Base-by-base conservation (phyloP, 257 asterid species). In the Perilla frutescens region DNA sequence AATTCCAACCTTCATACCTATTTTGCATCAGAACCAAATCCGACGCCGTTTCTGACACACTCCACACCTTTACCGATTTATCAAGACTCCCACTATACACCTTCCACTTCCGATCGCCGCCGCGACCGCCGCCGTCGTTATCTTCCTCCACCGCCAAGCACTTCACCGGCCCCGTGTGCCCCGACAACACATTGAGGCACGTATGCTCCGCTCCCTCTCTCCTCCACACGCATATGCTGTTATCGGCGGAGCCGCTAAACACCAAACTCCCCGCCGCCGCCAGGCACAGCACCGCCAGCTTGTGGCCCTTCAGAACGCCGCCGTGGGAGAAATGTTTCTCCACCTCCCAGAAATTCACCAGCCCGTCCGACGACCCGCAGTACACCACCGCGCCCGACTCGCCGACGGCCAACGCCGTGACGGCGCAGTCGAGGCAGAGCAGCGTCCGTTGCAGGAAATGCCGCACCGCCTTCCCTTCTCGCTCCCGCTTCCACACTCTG, bases 1-100 rank as follows among this genome's bases (percentile, higher is more conserved):
- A 81, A 3, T 47, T 54, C 48, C 48, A 43, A 43, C 10, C 10
- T 7, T 70, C 79, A 41, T 54, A 48, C 9, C 62, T 54, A 14
- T 67, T 29, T 8, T 76, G 82, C 74, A 71, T 68, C 8, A 70
- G 69, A 76, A 74, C 3, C 2, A 43, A 47, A 50, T 86, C 86
- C 37, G 85, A 83, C 41, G 76, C 72, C 72, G n/a, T 75, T 20
- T 86, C 89, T n/a, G 88, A 63, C 48, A 89, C 86, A 34, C 83
- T 85, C 96, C 96, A 89, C 62, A 87, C 83, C 71, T 84, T 86
- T 15, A 88, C 88, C 20, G 91, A 84, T 5, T 82, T 86, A 49
- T 88, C 95, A 3, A 89, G 79, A 62, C 92, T 87, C 48, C 96
- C 96, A 59, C 90, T 89, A 40, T 89, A 89, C 5, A 83, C 83